Percentiles rank a stretch among this genome's conserved stretches.
Evolutionary conservation across 176 grass and related monocot genomes (phyloP).

Genomic region (Tuctoria greenei): DNA sequence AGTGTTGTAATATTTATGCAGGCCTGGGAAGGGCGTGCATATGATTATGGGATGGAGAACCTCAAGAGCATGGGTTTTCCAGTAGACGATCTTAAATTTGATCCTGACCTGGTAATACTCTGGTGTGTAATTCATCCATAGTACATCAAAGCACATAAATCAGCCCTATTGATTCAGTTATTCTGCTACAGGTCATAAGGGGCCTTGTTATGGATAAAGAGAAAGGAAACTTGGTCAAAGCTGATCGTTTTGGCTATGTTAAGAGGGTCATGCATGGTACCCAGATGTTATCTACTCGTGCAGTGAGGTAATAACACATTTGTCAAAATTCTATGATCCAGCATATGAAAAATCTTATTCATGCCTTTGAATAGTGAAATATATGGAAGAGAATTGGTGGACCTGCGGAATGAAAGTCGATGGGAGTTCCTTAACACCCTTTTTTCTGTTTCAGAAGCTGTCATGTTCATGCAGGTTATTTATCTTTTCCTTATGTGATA

Average conservation of each 20-base stretch:
- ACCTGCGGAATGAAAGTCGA: constrained; percentile 85
- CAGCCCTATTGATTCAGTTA: constrained; percentile 16
- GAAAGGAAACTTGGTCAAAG: constrained; percentile 96
- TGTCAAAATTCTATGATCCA: constrained; percentile 14
- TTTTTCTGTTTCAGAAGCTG: constrained; percentile 99
- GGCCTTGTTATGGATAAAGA: constrained; percentile 95
- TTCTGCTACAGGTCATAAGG: constrained; percentile 70
- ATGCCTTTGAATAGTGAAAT: constrained; percentile 72
- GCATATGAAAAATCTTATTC: constrained; percentile 9
- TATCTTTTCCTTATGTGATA: constrained; percentile 32
- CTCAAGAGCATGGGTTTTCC: constrained; percentile 83
- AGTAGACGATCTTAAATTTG: constrained; percentile 90
- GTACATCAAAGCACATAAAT: constrained; percentile 21
- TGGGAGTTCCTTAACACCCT: constrained; percentile 98
- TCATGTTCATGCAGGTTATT: constrained; percentile 97
- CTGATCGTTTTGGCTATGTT: constrained; percentile 92
- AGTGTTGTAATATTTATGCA: constrained; percentile 37
- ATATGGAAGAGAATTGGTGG: constrained; percentile 96
- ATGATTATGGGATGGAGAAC: constrained; percentile 99
- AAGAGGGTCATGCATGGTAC: constrained; percentile 99
- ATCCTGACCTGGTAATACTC: constrained; percentile 78
- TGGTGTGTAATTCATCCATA: constrained; percentile 37
- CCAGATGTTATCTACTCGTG: constrained; percentile 80
- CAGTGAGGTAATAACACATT: constrained; percentile 62
- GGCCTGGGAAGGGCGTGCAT: constrained; percentile 98